Evolutionary conservation across 2,329 filamentous ascomycete species (phyloP), one percentile per base, ranked within the genome.

Genomic region (Paracoccidioides lutzii): DNA sequence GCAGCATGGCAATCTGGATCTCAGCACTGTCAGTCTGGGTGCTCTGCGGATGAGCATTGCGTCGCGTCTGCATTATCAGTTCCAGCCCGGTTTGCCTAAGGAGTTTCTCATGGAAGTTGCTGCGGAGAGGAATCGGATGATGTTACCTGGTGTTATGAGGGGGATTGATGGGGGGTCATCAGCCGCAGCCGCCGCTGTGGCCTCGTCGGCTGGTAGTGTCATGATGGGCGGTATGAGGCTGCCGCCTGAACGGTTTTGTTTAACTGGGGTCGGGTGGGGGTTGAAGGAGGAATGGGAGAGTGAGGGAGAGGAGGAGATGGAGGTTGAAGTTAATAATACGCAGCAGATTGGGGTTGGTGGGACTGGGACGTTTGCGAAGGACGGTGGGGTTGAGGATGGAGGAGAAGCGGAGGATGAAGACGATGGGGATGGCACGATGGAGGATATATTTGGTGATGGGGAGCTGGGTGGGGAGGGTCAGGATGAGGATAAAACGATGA

Each of bases 231-330:
- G 81, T 2, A 71, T 84, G 57, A 71, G 80, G 56, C 65, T 84
- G 63, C 82, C 82, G 58, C 78, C 79, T 12, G 82, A 84, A 73
- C 71, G 80, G 66, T 84, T 82, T 62, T 81, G 78, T 66, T 69
- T 81, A 52, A 81, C 78, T 3, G 80, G 80, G 0, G 71, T 73
- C 7, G 77, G 75, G 38, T 82, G 79, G 79, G 73, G 75, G 41
- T 66, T 82, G 67, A 76, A 75, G 65, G 78, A 81, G 57, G 78
- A 80, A 62, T 81, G 78, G 78, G 77, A 80, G 54, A 77, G 75
- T 62, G 78, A 80, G 53, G 75, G 71, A 0, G 76, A 78, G 55
- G 74, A 75, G 59, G 73, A 74, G 30, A 53, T 57, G 32, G 57
- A 58, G 3, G 52, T 52, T 37, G 54, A 53, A 8, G 15, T 44